Percentiles rank a stretch among this genome's conserved stretches.
phyloP scores from a whole-genome alignment of 2,329 filamentous ascomycete species.

The Acephala macrosclerotiorum region DNA sequence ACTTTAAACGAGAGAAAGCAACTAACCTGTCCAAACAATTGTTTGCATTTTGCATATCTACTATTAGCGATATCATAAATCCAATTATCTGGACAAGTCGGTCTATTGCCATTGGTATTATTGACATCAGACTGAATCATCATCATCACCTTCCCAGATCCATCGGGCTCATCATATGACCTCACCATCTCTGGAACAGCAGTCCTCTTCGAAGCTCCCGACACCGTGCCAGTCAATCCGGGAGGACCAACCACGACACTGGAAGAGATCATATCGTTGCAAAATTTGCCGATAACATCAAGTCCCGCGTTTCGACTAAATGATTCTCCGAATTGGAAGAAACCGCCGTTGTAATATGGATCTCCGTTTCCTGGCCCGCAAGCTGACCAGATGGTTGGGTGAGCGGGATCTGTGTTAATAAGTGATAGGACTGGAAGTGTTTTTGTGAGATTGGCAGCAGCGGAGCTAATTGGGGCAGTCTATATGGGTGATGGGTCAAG shows the following conservation, averaged over 20 bases:
- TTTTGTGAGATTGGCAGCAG: background rate
- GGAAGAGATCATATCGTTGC: slow-evolving; percentile 1
- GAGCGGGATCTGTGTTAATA: background rate
- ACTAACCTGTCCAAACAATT: background rate
- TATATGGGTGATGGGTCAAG: background rate
- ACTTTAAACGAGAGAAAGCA: background rate
- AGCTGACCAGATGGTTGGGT: background rate
- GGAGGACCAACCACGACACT: background rate
- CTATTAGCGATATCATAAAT: background rate
- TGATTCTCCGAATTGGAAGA: background rate
- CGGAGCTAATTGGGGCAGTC: background rate
- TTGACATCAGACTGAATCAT: background rate
- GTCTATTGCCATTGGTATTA: background rate
- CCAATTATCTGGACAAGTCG: background rate
- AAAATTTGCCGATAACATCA: background rate
- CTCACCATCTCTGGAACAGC: background rate
- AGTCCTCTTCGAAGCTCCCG: background rate
- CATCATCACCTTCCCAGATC: background rate
- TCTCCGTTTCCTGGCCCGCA: background rate
- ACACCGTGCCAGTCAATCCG: background rate
- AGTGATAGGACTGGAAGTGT: background rate
- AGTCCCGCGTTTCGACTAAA: background rate
- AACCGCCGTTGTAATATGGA: slow-evolving; percentile 1
- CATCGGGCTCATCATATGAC: background rate
- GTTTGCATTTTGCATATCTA: background rate